Evolutionary conservation across 768 basidiomycete genomes (phyloP).

Genomic region (Amanita molliuscula): DNA sequence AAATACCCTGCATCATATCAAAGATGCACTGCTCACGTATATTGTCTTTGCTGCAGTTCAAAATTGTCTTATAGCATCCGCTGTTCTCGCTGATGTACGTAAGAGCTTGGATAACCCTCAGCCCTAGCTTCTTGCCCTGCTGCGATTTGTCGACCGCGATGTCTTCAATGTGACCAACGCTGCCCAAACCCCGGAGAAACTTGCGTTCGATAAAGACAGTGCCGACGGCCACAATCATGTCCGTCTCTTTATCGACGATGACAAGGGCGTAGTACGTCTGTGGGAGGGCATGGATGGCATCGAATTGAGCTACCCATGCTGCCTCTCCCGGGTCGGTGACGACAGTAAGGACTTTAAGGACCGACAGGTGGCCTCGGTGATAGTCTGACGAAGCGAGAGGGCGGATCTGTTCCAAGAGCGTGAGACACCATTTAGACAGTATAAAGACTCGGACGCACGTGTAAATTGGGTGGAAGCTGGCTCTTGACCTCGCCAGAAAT

Average conservation of each 20-base stretch:
- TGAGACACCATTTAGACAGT: neutral
- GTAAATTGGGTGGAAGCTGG: conserved; percentile 53
- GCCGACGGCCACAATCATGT: conserved; percentile 78
- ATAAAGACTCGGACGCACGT: conserved; percentile 33
- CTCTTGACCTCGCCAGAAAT: conserved; percentile 56
- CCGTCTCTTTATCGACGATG: conserved; percentile 63
- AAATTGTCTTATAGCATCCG: conserved; percentile 93
- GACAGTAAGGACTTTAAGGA: conserved; percentile 71
- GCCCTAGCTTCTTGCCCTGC: conserved; percentile 89
- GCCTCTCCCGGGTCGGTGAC: conserved; percentile 54
- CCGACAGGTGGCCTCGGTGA: conserved; percentile 68
- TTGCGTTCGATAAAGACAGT: conserved; percentile 88
- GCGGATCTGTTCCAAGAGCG: conserved; percentile 50
- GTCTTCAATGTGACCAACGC: conserved; percentile 95
- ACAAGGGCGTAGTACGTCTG: conserved; percentile 79
- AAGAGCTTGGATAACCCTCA: conserved; percentile 79
- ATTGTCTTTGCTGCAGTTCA: conserved; percentile 89
- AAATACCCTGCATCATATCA: neutral
- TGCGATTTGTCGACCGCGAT: conserved; percentile 84
- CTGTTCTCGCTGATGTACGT: conserved; percentile 71
- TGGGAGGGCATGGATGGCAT: conserved; percentile 40
- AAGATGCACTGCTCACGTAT: conserved; percentile 58
- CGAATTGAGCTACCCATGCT: conserved; percentile 65
- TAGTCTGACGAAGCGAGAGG: conserved; percentile 85
- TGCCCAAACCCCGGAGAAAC: conserved; percentile 78